Base-by-base conservation (phyloP, 1,284 basidiomycete species). In the Exobasidium cylindrosporum region DNA sequence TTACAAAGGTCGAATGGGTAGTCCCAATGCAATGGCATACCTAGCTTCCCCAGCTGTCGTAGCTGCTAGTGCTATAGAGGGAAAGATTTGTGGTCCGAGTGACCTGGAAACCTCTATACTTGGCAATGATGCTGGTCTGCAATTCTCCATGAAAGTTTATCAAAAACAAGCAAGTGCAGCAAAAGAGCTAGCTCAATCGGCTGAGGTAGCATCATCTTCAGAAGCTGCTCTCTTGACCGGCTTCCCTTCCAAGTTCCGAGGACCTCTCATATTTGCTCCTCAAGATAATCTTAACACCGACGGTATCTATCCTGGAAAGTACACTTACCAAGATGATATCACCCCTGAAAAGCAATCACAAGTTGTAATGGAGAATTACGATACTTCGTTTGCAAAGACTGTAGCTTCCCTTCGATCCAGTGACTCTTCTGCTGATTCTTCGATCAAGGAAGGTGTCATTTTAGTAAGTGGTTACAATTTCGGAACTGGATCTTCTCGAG, bases 321-420 rank as follows among this genome's bases (percentile, higher is more conserved):
- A 99, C 82, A 99, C 96, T 0, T 98, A 99, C 82, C 93, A 97
- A 81, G 95, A 99, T 80, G 96, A 97, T 79, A 97, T 99, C 77
- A 97, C 95, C 0, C 91, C 94, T 35, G 88, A 88, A 68, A 87
- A 88, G 30, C 95, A 98, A 81, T 94, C 93, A 0, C 87, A 96
- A 76, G 90, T 98, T n/a, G 95, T 97, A 32, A 84, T 84, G 83
- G 95, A 99, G 84, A 98, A 98, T 83, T 98, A 99, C 81, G 95
- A 98, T 76, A 88, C 91, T 0, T 81, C 83, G 0, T 98, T 98
- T 78, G 91, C 95, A 13, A 63, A 82, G 1, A 86, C 87, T 52
- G 88, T 94, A 56, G 85, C 87, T 0, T 82, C 85, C 1, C 83
- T 94, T 26, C 82, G 81, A 29, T 43, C 62, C 11, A 43, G 55